These are phyloP conservation scores for Xylaria nigripes DNA, from an alignment of 495 filamentous ascomycete species.

Conservation along the genomic window DNA sequence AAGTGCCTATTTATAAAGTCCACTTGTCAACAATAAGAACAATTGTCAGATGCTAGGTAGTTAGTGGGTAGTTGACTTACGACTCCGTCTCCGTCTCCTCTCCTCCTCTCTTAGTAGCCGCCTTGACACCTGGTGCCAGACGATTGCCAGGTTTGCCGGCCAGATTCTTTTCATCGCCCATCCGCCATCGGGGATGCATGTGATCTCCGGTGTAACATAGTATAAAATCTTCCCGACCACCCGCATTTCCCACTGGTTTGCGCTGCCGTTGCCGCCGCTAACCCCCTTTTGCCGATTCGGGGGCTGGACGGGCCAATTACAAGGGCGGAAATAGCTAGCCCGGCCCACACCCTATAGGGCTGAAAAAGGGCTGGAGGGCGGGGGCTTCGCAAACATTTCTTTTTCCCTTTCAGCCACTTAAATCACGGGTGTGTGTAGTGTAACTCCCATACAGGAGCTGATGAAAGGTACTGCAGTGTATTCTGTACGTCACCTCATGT, in stretches of 20 bases:
- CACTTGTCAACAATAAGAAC: no score
- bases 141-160: no score
- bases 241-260: background rate
- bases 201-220: background rate
- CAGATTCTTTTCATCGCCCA: background rate
- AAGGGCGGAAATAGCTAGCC: background rate
- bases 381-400: conserved; percentile 2
- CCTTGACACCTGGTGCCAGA: no score
- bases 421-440: conserved; percentile 9
- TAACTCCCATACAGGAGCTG: background rate
- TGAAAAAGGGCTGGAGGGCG: conserved; percentile 9
- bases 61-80: no score
- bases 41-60: no score
- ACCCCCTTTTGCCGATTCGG: conserved; percentile 1
- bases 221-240: background rate
- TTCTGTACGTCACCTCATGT: conserved; percentile 3
- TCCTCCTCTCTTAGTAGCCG: no score
- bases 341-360: conserved; percentile 14
- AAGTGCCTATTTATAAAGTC: no score
- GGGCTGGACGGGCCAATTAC: conserved; percentile 1
- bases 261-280: background rate
- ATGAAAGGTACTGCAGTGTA: background rate
- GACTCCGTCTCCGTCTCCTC: no score
- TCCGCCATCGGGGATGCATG: background rate
- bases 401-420: conserved; percentile 7